These are phyloP conservation scores for Dryadomyces quercus-mongolicae DNA, from an alignment of 2,329 filamentous ascomycete genomes.

Conservation along the genomic window DNA sequence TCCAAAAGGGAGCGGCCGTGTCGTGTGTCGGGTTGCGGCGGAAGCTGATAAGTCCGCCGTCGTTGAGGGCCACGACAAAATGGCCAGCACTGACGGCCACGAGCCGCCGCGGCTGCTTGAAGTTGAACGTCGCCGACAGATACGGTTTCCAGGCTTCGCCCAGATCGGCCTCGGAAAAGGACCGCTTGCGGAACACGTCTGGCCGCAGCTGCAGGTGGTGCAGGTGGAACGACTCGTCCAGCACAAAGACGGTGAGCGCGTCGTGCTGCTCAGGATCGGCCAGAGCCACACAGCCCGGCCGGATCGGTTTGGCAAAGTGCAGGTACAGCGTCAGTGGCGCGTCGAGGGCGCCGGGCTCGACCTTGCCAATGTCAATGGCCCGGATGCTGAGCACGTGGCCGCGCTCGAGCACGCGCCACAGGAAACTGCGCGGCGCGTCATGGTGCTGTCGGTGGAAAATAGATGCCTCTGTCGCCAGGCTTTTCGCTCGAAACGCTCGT, in stretches of 20 bases:
- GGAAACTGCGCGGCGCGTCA: slow-evolving; percentile 68
- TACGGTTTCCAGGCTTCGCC: slow-evolving; percentile 66
- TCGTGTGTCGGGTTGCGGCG: slow-evolving; percentile 35
- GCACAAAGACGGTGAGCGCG: slow-evolving; percentile 63
- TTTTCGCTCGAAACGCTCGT: slow-evolving; percentile 52
- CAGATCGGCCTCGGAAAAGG: slow-evolving; percentile 60
- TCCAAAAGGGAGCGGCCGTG: slow-evolving; percentile 35
- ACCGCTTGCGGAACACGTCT: slow-evolving; percentile 64
- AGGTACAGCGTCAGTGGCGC: slow-evolving; percentile 67
- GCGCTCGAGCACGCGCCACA: slow-evolving; percentile 82
- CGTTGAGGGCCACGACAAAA: slow-evolving; percentile 68
- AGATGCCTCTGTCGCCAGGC: slow-evolving; percentile 66
- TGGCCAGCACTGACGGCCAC: slow-evolving; percentile 61
- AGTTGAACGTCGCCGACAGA: slow-evolving; percentile 58
- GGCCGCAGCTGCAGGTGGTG: slow-evolving; percentile 75
- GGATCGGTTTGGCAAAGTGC: slow-evolving; percentile 60
- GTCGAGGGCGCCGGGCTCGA: slow-evolving; percentile 47
- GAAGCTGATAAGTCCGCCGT: slow-evolving; percentile 64
- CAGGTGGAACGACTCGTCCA: slow-evolving; percentile 68
- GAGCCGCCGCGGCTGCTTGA: slow-evolving; percentile 71
- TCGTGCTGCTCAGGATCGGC: slow-evolving; percentile 70
- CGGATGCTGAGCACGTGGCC: slow-evolving; percentile 72
- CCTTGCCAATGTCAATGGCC: slow-evolving; percentile 66
- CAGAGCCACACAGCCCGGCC: slow-evolving; percentile 68
- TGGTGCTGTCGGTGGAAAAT: slow-evolving; percentile 74